Evolutionary conservation across 2,329 filamentous ascomycete species (phyloP).

Genomic region (Talaromyces sp.): DNA sequence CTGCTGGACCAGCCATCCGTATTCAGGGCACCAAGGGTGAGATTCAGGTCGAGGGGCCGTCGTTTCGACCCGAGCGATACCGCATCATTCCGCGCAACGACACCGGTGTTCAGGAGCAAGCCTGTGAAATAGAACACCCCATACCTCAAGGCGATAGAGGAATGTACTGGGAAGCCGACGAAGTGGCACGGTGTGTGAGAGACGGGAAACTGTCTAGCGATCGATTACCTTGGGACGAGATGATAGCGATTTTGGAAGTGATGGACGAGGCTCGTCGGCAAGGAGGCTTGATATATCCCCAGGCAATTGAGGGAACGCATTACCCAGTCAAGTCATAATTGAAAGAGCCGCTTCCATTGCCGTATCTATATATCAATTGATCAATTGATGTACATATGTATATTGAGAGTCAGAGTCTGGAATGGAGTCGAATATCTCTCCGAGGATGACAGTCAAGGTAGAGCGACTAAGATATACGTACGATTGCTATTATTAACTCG

Average conservation of each 20-base stretch:
- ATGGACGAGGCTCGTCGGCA: slow-evolving; percentile 66
- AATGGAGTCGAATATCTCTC: background rate
- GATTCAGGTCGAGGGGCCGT: slow-evolving; percentile 70
- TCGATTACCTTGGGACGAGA: slow-evolving; percentile 69
- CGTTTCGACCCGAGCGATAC: slow-evolving; percentile 64
- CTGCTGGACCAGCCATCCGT: slow-evolving; percentile 65
- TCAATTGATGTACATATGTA: no score
- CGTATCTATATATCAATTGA: no score
- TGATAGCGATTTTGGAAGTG: slow-evolving; percentile 74
- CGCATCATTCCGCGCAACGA: slow-evolving; percentile 37
- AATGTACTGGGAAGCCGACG: slow-evolving; percentile 86
- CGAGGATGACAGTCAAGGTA: background rate
- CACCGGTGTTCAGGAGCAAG: background rate
- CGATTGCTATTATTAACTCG: background rate
- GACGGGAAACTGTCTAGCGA: slow-evolving; percentile 73
- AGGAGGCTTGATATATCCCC: slow-evolving; percentile 57
- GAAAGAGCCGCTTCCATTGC: background rate
- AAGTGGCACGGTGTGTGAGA: slow-evolving; percentile 66
- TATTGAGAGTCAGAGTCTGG: background rate
- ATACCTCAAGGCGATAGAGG: slow-evolving; percentile 63
- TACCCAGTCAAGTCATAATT: background rate
- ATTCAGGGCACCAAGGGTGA: slow-evolving; percentile 78
- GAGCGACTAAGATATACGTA: background rate
- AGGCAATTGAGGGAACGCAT: slow-evolving; percentile 55
- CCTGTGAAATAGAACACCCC: slow-evolving; percentile 23